Conservation (phyloP, 2,329 filamentous ascomycete species). For the Trichoderma sp. region DNA sequence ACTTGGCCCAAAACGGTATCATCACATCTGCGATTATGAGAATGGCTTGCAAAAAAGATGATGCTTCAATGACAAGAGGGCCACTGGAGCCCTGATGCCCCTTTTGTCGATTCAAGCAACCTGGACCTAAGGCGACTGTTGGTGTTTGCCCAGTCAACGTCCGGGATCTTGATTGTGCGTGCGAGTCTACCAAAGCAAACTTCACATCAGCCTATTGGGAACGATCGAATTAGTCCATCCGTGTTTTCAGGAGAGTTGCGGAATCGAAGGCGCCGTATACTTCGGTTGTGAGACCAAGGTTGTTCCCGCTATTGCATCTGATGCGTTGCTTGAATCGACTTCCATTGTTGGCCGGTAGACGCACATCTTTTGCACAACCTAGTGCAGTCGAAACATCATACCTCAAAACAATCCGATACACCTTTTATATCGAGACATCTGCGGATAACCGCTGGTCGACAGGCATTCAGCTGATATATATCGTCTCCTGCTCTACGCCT, state of each 20-base stretch:
- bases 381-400: not conserved
- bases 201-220: not conserved
- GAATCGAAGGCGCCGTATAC: not conserved
- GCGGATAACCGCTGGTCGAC: not conserved
- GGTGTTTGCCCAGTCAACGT: not conserved
- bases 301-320: not conserved
- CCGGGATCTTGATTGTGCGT: not conserved
- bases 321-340: not conserved
- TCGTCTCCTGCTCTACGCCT: not conserved
- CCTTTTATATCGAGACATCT: not conserved
- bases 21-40: not conserved
- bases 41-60: not conserved
- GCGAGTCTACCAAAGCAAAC: not conserved
- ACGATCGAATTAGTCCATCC: not conserved
- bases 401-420: not conserved
- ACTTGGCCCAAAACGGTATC: not conserved
- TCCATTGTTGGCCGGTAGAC: not conserved
- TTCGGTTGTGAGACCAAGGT: not conserved
- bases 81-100: not conserved
- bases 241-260: not conserved
- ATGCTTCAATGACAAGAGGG: not conserved
- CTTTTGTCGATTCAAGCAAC: not conserved
- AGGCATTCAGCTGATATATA: not conserved
- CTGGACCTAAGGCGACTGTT: not conserved
- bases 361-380: not conserved